Evolutionary conservation across 164 flowering plant genomes (phyloP).

Genomic region (Nymphaea thermarum): DNA sequence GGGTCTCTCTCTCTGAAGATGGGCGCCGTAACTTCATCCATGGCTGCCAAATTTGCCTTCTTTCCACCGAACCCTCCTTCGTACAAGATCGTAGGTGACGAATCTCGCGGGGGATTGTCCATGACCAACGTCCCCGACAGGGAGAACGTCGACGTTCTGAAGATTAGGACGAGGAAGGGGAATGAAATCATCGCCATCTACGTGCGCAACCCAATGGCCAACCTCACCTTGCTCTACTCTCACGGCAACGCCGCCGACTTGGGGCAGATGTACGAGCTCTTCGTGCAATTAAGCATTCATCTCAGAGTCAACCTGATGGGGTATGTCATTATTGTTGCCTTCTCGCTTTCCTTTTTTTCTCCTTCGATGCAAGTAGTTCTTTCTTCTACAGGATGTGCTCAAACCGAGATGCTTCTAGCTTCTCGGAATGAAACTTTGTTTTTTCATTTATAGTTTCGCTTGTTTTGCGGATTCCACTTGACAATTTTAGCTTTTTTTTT

Average conservation of each 20-base stretch:
- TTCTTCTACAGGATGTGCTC: background rate
- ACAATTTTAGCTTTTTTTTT: too few relatives aligned
- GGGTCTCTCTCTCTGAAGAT: conserved; percentile 16
- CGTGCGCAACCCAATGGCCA: conserved; percentile 77
- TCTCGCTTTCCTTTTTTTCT: background rate
- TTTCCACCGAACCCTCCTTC: conserved; percentile 88
- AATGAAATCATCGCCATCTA: conserved; percentile 72
- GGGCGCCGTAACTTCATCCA: conserved; percentile 94
- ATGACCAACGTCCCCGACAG: conserved; percentile 66
- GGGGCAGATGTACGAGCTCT: conserved; percentile 96
- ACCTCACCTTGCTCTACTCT: conserved; percentile 75
- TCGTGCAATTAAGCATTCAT: conserved; percentile 75
- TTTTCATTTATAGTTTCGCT: too few relatives aligned
- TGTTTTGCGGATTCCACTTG: too few relatives aligned
- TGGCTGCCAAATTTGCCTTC: conserved; percentile 94
- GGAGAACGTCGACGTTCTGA: conserved; percentile 75
- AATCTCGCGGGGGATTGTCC: conserved; percentile 40
- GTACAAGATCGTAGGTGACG: conserved; percentile 57
- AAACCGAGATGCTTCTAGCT: background rate
- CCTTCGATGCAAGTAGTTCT: background rate
- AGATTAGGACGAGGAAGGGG: conserved; percentile 57
- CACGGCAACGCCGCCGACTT: conserved; percentile 98
- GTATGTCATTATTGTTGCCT: conserved; percentile 18
- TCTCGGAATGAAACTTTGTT: background rate
- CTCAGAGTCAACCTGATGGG: conserved; percentile 86